Percentiles rank a stretch among this genome's conserved stretches.
phyloP scores from a whole-genome alignment of 306 rosid species.

The Rosa chinensis region DNA sequence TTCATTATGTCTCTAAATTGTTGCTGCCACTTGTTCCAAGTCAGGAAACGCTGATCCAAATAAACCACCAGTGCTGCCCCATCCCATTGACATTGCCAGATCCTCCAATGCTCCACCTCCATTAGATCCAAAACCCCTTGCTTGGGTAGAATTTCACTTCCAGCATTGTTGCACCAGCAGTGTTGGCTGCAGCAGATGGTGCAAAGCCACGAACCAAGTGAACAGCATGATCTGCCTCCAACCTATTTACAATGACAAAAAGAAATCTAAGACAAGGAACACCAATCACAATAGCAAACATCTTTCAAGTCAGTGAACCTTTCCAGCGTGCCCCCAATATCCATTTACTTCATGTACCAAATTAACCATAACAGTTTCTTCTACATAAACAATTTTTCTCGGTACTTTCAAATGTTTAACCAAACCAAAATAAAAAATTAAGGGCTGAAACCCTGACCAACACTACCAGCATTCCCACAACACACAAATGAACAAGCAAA shows the following conservation, averaged over 20 bases:
- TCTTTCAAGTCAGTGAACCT: neutral
- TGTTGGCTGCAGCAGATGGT: slow-evolving; percentile 37
- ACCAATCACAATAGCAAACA: neutral
- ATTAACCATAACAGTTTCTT: neutral
- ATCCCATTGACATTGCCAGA: slow-evolving; percentile 46
- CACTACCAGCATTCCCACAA: neutral
- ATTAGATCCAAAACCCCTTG: slow-evolving; percentile 49
- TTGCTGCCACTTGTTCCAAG: slow-evolving; percentile 78
- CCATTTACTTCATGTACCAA: neutral
- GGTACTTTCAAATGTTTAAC: neutral
- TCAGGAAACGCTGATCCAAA: slow-evolving; percentile 69
- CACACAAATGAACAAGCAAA: neutral
- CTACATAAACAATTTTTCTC: neutral
- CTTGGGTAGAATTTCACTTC: slow-evolving; percentile 45
- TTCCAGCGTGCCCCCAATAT: neutral
- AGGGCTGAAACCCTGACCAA: neutral
- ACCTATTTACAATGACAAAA: slow-evolving; percentile 36
- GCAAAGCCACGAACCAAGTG: slow-evolving; percentile 83
- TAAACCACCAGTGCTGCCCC: slow-evolving; percentile 59
- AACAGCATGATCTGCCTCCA: slow-evolving; percentile 82
- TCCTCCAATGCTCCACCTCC: slow-evolving; percentile 58
- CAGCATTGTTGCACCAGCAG: slow-evolving; percentile 46
- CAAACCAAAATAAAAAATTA: neutral
- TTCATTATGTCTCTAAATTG: slow-evolving; percentile 79
- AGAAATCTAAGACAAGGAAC: neutral